Evolutionary conservation across 2,329 filamentous ascomycete genomes (phyloP), one percentile per base, ranked within the genome.

Genomic region (Aspergillus ochraceus): DNA sequence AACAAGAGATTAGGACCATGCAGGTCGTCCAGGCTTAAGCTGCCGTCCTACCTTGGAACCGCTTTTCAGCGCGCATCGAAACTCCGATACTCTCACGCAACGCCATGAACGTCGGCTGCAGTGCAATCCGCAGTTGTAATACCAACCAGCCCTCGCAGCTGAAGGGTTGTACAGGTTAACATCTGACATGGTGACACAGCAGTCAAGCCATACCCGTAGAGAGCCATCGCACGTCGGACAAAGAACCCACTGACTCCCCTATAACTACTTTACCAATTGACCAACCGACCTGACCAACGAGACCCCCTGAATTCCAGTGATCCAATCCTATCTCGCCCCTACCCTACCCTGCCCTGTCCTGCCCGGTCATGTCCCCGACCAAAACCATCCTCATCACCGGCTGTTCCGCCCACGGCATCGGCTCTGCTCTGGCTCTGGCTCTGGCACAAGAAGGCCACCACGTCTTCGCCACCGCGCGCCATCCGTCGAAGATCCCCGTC

Each of bases 391-490:
- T 64, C n/a, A 60, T 64, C 42, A 65, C 60, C 36, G 64, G 61
- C 60, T 75, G 76, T 66, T 75, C 72, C 3, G 72, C 70, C 17
- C 77, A 75, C 49, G 75, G 79, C 32, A 71, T 80, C 12, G 80
- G 80, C 10, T 64, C 67, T 1, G 78, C 76, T 1, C 70, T 82
- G 1, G 76, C 75, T 1, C 55, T 67, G 1, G 71, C 68, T 20
- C 77, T 81, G 62, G 70, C 74, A 55, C 61, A 73, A 39, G 60
- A 62, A 4, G 75, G 75, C 4, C 73, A 69, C n/a, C 68, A 74
- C 32, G 78, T 82, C 58, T 78, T 75, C 62, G 80, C 78, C 2
- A 80, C 79, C 1, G 73, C 75, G 4, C 76, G 79, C 14, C 68
- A 75, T 49, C 61, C 64, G 1, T 60, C 69, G 17, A 79, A 77